Evolutionary conservation across 257 asterid species (phyloP).

Genomic region (Capsicum chinense): DNA sequence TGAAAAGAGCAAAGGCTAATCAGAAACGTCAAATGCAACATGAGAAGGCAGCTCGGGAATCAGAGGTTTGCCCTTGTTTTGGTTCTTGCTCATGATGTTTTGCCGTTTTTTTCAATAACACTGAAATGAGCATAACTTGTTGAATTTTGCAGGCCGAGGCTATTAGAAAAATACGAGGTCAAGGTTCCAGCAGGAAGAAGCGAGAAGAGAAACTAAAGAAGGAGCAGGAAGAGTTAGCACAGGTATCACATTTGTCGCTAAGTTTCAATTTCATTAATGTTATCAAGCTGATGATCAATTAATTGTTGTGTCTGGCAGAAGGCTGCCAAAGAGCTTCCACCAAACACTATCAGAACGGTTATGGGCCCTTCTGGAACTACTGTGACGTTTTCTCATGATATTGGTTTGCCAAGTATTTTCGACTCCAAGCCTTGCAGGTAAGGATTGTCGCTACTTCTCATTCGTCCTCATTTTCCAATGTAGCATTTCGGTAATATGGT

Average conservation of each 20-base stretch:
- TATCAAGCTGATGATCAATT: slow-evolving; percentile 13
- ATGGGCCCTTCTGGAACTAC: slow-evolving; percentile 85
- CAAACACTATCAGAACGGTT: slow-evolving; percentile 73
- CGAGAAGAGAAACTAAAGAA: slow-evolving; percentile 83
- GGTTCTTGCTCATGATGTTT: background rate
- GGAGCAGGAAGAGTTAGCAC: slow-evolving; percentile 89
- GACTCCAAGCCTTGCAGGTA: slow-evolving; percentile 64
- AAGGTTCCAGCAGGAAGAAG: slow-evolving; percentile 92
- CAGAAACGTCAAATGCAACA: slow-evolving; percentile 49
- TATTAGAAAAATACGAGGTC: slow-evolving; percentile 88
- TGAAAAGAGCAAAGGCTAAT: slow-evolving; percentile 51
- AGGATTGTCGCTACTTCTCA: background rate
- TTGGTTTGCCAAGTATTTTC: slow-evolving; percentile 79
- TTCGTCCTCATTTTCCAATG: background rate
- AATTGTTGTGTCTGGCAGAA: slow-evolving; percentile 45
- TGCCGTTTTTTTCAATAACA: background rate
- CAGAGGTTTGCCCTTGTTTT: slow-evolving; percentile 41
- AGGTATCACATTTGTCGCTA: slow-evolving; percentile 50
- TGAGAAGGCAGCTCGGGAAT: slow-evolving; percentile 51
- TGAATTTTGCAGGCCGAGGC: slow-evolving; percentile 56
- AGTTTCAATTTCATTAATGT: background rate
- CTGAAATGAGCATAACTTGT: background rate
- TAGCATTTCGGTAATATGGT: background rate
- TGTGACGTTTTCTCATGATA: slow-evolving; percentile 70
- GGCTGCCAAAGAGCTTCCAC: slow-evolving; percentile 72